Evolutionary conservation across 2,329 filamentous ascomycete genomes (phyloP), one percentile per base, ranked within the genome.

Genomic region (Fusarium continuum): DNA sequence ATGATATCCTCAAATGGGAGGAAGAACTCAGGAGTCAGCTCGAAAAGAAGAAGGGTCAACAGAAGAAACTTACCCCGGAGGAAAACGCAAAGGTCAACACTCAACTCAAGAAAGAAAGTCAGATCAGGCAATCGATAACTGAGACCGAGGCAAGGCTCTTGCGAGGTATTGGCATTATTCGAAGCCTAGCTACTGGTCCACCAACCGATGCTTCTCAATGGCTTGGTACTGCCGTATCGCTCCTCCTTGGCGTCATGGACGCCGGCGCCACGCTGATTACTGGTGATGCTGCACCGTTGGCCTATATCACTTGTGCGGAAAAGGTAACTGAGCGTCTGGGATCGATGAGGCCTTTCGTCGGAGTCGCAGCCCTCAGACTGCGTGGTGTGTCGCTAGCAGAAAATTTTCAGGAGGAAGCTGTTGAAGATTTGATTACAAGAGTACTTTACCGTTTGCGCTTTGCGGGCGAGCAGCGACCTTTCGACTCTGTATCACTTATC

Each of bases 1-100:
- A 97, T 70, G 92, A 99, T 69, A 96, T 92, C 2, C 78, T 97
- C 34, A 97, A 97, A 76, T 99, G 96, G 95, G 95, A 99, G 76
- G 91, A 94, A 74, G 95, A 99, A 64, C 83, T 99, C 8, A 85
- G 93, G 54, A 84, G 87, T 32, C 92, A 97, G 70, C 78, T 99
- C 34, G 93, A 93, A n/a, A 85, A 91, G 73, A 99, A 98, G 81
- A 97, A 94, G 76, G 94, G 94, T 2, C 87, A 91, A 58, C 88
- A 92, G 69, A 94, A 93, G 79, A 99, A 97, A 77, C 86, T 98
- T 9, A 95, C 92, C 0, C 79, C 91, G 1, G 95, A 98, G 29
- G 94, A 99, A 71, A 89, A 90, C 66, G 86, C 89, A 25, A 98
- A 97, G 76, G 91, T 98, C 54, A 94, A 95, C 47, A 90, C 91